These are phyloP conservation scores for Pleurotus djamor DNA, from an alignment of 768 basidiomycete genomes.

Conservation along the genomic window DNA sequence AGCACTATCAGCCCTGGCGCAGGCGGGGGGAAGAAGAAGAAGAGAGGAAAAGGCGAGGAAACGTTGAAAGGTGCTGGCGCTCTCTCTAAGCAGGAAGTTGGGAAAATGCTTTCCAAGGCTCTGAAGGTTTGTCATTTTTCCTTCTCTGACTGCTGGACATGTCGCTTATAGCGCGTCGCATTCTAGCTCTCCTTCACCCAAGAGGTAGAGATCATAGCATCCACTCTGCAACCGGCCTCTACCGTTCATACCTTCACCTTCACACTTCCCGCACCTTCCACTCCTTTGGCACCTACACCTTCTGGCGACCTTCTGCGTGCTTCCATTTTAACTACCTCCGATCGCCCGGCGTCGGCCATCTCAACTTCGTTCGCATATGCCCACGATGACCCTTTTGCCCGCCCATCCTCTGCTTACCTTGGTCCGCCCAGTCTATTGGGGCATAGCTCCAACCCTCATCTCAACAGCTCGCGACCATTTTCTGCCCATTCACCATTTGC, in stretches of 20 bases:
- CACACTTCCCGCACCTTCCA: constrained; percentile 72
- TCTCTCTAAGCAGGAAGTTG: constrained; percentile 82
- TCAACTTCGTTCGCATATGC: constrained; percentile 67
- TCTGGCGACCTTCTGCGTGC: constrained; percentile 71
- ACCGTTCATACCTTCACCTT: constrained; percentile 94
- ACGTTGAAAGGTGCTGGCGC: constrained; percentile 75
- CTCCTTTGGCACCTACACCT: constrained; percentile 72
- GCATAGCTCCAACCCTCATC: constrained; percentile 32
- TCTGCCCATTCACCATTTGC: constrained; percentile 28
- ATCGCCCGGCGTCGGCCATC: constrained; percentile 60
- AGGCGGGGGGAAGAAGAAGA: constrained; percentile 77
- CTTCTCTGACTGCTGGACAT: constrained; percentile 8
- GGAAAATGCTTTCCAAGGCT: constrained; percentile 88
- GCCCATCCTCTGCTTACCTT: constrained; percentile 78
- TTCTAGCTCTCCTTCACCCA: constrained; percentile 83
- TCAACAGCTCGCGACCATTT: constrained; percentile 23
- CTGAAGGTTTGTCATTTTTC: constrained; percentile 61
- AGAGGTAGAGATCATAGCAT: constrained; percentile 92
- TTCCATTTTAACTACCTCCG: constrained; percentile 66
- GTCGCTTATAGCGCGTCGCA: constrained; percentile 1
- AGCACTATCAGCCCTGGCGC: constrained; percentile 85
- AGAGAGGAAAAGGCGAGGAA: constrained; percentile 61
- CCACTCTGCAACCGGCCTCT: constrained; percentile 90
- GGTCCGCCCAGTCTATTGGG: constrained; percentile 70
- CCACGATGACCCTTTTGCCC: constrained; percentile 78